phyloP scores from a whole-genome alignment of 768 basidiomycete genomes.

The Podaxis rugospora region DNA sequence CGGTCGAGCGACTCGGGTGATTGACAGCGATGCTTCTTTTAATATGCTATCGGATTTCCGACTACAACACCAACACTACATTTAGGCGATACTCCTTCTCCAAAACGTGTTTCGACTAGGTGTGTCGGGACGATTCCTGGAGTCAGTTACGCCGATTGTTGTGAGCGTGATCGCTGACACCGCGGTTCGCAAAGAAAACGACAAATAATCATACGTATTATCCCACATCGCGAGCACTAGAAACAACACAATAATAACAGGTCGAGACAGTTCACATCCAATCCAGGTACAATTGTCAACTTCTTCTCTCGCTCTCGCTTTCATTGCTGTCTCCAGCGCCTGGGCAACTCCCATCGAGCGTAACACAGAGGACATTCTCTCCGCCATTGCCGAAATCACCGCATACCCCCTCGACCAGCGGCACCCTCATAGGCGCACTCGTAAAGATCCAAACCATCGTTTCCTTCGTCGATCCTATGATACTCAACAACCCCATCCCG shows the following conservation, averaged over 20 bases:
- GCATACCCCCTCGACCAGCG: conserved; percentile 26
- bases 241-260: not conserved
- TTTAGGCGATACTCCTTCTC: not conserved
- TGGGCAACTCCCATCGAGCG: conserved; percentile 3
- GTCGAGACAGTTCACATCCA: not conserved
- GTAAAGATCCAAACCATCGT: conserved; percentile 9
- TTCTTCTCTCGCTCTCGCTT: not conserved
- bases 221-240: not conserved
- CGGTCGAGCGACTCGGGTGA: no score
- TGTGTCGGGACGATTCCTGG: no score
- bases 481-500: not conserved
- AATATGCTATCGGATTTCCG: no score
- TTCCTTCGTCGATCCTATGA: not conserved
- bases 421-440: conserved; percentile 19
- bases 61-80: not conserved
- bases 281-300: not conserved
- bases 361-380: conserved; percentile 21
- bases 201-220: no score
- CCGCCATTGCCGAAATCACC: conserved; percentile 20
- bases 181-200: not conserved
- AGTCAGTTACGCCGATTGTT: not conserved
- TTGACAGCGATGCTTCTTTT: no score
- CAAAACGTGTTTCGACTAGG: not conserved
- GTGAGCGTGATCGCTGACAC: not conserved
- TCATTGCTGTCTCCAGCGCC: not conserved